Base-by-base conservation (phyloP, 805 yeast species). In the Grigorovia yakushimaensis region DNA sequence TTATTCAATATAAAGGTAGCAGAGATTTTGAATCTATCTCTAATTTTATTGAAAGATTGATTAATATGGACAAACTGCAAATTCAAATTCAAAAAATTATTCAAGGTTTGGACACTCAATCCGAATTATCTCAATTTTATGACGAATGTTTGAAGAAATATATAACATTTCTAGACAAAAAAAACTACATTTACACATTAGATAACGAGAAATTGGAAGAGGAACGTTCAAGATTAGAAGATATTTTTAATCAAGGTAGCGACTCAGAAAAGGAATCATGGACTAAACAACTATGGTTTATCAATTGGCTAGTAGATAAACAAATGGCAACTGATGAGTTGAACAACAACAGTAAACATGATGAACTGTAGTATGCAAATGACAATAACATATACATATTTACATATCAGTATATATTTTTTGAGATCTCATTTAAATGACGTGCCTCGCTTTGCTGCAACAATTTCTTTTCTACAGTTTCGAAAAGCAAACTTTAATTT, bases 1-100 rank as follows among this genome's bases (percentile, higher is more conserved):
- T 84, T n/a, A 60, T 74, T 30, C 80, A 74, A 47, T 84, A 71
- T 51, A 69, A 70, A 36, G 84, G 88, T 1, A 64, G 64, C 23
- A 67, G 84, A 48, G 74, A 73, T 48, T 56, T 72, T 11, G 69
- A 71, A 9, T 64, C 73, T 17, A 69, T 82, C 23, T 69, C 74
- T 40, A 68, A 69, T 37, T 86, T 80, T 55, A 62, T 77, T 15
- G 78, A 72, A 39, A 66, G 62, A 15, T 51, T 60, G 2, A 54
- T 51, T 18, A 45, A 45, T 2, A 51, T 47, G 39, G 54, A 54
- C 36, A 39, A 51, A 20, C 43, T 49, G 40, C 47, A 51, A 10
- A 33, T 20, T 8, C 21, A 46, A 6, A 45, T 57, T 6, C 48
- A 44, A 1, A 42, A 40, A 4, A 65, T 67, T 15, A 50, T 59